phyloP scores from a whole-genome alignment of 2,329 filamentous ascomycete genomes.

The Magnaporthales sp. region DNA sequence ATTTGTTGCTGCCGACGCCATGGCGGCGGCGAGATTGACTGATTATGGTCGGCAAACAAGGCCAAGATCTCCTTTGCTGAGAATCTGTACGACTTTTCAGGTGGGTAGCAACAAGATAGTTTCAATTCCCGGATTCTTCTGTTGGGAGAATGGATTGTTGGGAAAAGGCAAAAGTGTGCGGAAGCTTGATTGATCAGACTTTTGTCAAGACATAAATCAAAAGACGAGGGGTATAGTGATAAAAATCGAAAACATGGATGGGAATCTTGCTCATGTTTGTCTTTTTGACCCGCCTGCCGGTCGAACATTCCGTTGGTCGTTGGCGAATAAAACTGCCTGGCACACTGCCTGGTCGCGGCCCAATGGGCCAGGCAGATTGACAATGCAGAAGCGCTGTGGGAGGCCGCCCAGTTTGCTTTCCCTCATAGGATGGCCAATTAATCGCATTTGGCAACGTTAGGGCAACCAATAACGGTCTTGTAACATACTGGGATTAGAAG shows the following conservation, averaged over 20 bases:
- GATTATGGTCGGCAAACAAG: no score
- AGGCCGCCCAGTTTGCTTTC: no score
- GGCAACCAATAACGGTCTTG: no score
- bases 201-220: no score
- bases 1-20: slow-evolving; percentile 8
- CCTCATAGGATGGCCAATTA: no score
- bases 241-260: neutral
- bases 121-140: neutral
- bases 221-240: no score
- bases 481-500: no score
- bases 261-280: no score
- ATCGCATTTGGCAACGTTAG: no score
- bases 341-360: neutral
- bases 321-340: neutral
- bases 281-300: neutral
- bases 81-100: neutral
- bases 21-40: neutral
- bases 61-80: no score
- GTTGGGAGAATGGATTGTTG: neutral
- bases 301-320: neutral
- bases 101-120: neutral
- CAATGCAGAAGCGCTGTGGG: no score
- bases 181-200: neutral
- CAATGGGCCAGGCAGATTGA: no score
- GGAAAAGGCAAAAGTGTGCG: neutral